Conservation (phyloP, 345 rosid genomes). For the Brassica cretica region DNA sequence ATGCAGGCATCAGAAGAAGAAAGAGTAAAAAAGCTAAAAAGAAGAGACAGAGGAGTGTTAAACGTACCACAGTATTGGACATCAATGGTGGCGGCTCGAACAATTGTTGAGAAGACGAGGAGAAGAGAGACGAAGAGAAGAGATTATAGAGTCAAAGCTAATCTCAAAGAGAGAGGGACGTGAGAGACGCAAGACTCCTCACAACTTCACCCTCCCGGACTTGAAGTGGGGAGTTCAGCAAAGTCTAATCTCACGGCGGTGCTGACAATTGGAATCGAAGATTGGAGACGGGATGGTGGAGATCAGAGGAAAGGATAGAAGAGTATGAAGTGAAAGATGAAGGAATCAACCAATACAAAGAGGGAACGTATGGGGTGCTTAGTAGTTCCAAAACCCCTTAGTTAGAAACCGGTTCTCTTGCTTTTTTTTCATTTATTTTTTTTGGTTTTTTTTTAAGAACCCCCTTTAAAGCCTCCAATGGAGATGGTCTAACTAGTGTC, state of each 20-base stretch:
- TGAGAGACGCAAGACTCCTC: constrained; percentile 54
- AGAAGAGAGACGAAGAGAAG: background rate
- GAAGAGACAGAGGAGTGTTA: background rate
- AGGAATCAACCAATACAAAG: background rate
- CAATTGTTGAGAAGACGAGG: constrained; percentile 5
- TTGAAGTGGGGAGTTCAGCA: constrained; percentile 57
- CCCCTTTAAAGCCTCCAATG: no score
- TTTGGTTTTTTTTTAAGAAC: no score
- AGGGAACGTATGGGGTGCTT: no score
- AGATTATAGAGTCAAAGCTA: constrained; percentile 21
- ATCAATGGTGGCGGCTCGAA: constrained; percentile 27
- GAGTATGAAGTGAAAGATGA: constrained; percentile 28
- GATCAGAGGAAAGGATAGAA: no score
- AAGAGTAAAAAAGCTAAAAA: background rate
- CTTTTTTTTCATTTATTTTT: no score
- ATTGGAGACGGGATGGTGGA: no score
- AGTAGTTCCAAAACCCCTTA: no score
- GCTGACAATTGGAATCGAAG: background rate
- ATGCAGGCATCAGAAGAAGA: no score
- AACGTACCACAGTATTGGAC: constrained; percentile 35
- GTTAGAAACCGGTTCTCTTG: no score
- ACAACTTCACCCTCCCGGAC: constrained; percentile 54
- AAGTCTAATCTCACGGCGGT: constrained; percentile 29
- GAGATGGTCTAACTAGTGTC: no score
- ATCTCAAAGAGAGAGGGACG: constrained; percentile 25